A percentile compares a stretch with the other conserved stretches of the same genome.
phyloP scores from a whole-genome alignment of 768 basidiomycete species.

The Auricularia cornea region DNA sequence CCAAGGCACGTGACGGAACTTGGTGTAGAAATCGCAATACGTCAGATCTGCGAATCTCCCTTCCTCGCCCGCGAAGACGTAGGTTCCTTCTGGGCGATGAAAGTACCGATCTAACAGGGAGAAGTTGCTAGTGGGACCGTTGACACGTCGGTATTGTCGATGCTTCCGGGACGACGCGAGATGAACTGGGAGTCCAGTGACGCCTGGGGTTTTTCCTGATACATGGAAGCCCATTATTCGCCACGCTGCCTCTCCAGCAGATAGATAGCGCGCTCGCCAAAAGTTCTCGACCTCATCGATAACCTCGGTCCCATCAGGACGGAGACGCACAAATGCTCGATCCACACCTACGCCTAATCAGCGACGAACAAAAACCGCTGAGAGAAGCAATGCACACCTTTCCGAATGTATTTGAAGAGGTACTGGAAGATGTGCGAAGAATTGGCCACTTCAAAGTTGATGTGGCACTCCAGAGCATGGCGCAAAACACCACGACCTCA shows the following conservation, averaged over 20 bases:
- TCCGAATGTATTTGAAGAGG: slow-evolving; percentile 33
- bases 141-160: slow-evolving; percentile 17
- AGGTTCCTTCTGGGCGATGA: slow-evolving; percentile 7
- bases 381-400: slow-evolving; percentile 24
- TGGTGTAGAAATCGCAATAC: too few relatives aligned
- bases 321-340: slow-evolving; percentile 6
- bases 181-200: slow-evolving; percentile 28
- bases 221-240: slow-evolving; percentile 27
- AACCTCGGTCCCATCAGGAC: background rate
- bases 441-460: slow-evolving; percentile 27
- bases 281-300: slow-evolving; percentile 30
- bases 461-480: slow-evolving; percentile 40
- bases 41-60: too few relatives aligned
- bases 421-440: slow-evolving; percentile 29
- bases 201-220: slow-evolving; percentile 24
- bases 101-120: slow-evolving; percentile 19
- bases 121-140: background rate
- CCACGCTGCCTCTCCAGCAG: slow-evolving; percentile 30
- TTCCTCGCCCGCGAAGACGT: too few relatives aligned
- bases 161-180: slow-evolving; percentile 8
- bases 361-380: too few relatives aligned
- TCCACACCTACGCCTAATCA: slow-evolving; percentile 15
- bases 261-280: slow-evolving; percentile 26
- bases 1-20: too few relatives aligned
- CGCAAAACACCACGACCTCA: slow-evolving; percentile 61